Evolutionary conservation across 164 flowering plant species (phyloP).

Genomic region (Annona squamosa): DNA sequence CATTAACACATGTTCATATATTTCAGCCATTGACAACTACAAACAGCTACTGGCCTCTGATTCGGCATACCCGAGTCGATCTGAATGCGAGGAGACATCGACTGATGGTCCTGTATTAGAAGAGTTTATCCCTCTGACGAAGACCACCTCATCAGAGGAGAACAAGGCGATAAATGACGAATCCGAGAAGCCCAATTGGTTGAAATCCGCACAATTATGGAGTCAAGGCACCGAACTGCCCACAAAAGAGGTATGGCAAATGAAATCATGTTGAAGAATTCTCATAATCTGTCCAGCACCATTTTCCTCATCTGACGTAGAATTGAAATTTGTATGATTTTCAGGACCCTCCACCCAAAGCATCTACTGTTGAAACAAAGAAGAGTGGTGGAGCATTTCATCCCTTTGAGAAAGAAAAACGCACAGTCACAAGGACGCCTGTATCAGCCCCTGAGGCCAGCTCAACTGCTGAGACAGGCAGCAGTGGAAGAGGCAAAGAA

Average conservation of each 20-base stretch:
- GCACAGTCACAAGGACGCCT: background rate
- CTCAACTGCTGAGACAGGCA: conserved; percentile 26
- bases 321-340: background rate
- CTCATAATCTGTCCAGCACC: background rate
- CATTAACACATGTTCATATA: background rate
- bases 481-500: conserved; percentile 15
- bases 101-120: conserved; percentile 51
- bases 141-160: conserved; percentile 16
- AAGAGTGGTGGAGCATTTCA: conserved; percentile 63
- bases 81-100: conserved; percentile 56
- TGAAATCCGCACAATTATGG: conserved; percentile 79
- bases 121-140: conserved; percentile 63
- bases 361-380: conserved; percentile 30
- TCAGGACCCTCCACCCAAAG: conserved; percentile 5
- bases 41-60: conserved; percentile 10
- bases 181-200: conserved; percentile 60
- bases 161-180: conserved; percentile 15
- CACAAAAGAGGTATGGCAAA: conserved; percentile 9
- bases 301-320: background rate
- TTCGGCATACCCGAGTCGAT: conserved; percentile 26
- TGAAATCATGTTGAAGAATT: background rate
- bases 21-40: conserved; percentile 12
- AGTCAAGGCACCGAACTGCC: conserved; percentile 57
- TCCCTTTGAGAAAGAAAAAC: conserved; percentile 39
- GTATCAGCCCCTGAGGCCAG: conserved; percentile 29